phyloP scores from a whole-genome alignment of 306 rosid species.

The Prunus campanulata region DNA sequence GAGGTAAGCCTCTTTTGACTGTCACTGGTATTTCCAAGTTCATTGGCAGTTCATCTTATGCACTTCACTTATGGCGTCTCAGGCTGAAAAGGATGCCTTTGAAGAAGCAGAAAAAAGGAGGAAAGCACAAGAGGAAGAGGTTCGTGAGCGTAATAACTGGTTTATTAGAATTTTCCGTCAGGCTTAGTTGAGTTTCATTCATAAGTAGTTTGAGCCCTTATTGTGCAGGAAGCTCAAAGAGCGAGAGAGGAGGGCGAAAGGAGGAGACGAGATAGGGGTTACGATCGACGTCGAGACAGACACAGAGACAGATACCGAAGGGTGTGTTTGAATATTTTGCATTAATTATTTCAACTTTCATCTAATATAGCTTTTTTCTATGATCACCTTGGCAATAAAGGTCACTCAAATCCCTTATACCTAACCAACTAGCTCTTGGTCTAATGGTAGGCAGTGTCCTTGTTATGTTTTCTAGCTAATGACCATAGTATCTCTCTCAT shows the following conservation, averaged over 20 bases:
- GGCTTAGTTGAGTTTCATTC: constrained; percentile 8
- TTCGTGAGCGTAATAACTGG: constrained; percentile 23
- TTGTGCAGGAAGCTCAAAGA: constrained; percentile 85
- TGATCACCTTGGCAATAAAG: background rate
- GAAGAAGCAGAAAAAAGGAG: constrained; percentile 85
- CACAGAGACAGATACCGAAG: constrained; percentile 64
- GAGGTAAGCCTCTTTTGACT: constrained; percentile 51
- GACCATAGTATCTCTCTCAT: background rate
- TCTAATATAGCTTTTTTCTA: background rate
- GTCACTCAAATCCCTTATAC: background rate
- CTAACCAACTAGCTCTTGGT: background rate
- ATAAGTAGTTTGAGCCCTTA: constrained; percentile 18
- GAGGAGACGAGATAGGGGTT: constrained; percentile 76
- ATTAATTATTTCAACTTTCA: background rate
- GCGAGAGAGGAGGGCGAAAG: constrained; percentile 98
- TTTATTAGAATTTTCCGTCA: background rate
- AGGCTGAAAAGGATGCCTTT: constrained; percentile 78
- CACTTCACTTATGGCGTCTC: constrained; percentile 22
- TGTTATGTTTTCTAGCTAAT: too few relatives aligned
- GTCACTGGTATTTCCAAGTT: constrained; percentile 18
- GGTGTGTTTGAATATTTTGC: constrained; percentile 36
- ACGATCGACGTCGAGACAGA: constrained; percentile 66
- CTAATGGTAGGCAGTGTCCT: background rate
- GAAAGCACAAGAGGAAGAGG: constrained; percentile 89
- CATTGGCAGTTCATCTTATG: constrained; percentile 10